A percentile compares a stretch with the other conserved stretches of the same genome.
Evolutionary conservation across 345 rosid genomes (phyloP).

Genomic region (Eucalyptus polyanthemos): DNA sequence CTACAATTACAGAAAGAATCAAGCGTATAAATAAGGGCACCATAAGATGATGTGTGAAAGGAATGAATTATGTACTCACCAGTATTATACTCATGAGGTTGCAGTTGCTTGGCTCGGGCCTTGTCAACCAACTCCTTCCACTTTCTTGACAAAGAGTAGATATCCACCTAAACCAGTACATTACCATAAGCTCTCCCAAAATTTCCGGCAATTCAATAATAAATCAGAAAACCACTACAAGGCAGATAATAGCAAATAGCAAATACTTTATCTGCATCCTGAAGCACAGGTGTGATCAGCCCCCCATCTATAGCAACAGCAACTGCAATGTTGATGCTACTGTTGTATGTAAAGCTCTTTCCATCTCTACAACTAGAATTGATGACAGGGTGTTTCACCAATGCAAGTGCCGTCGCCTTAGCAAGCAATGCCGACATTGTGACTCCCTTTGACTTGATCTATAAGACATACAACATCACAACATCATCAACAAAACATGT

Average conservation of each 20-base stretch:
- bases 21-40: neutral
- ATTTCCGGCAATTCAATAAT: neutral
- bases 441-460: constrained; percentile 95
- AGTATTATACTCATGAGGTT: constrained; percentile 82
- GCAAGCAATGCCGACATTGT: constrained; percentile 95
- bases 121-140: constrained; percentile 97
- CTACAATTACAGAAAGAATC: neutral
- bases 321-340: constrained; percentile 83
- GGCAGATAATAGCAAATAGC: neutral
- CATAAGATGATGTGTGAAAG: neutral
- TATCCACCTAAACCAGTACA: constrained; percentile 52
- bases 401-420: constrained; percentile 89
- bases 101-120: constrained; percentile 94
- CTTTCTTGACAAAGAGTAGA: constrained; percentile 85
- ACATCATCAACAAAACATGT: neutral
- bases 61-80: neutral
- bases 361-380: constrained; percentile 92
- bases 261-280: constrained; percentile 88
- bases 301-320: constrained; percentile 97
- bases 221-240: neutral
- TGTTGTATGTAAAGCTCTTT: constrained; percentile 76
- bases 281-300: constrained; percentile 91
- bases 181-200: neutral
- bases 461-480: constrained; percentile 1
- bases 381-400: constrained; percentile 69